Evolutionary conservation across 768 basidiomycete species (phyloP).

Genomic region (Hygrophoropsis aurantiaca): DNA sequence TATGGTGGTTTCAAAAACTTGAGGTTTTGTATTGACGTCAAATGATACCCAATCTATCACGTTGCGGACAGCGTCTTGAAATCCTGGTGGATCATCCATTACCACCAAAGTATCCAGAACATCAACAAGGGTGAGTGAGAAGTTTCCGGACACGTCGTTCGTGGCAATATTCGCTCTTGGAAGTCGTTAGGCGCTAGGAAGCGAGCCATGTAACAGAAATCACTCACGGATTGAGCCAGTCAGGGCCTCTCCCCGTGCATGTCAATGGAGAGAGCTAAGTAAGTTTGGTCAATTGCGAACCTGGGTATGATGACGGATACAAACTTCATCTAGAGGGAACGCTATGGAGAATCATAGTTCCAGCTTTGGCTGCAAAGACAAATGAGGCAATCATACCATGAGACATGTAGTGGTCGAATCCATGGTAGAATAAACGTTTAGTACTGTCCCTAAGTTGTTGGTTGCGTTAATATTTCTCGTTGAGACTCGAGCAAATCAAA

Average conservation of each 20-base stretch:
- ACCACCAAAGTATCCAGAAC: conserved; percentile 89
- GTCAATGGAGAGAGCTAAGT: conserved; percentile 81
- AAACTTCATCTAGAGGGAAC: conserved; percentile 85
- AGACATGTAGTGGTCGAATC: conserved; percentile 85
- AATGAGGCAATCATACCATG: conserved; percentile 51
- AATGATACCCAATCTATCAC: conserved; percentile 85
- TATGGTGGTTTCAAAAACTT: conserved; percentile 97
- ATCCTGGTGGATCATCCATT: conserved; percentile 74
- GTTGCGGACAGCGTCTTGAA: conserved; percentile 81
- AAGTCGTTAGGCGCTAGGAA: conserved; percentile 10
- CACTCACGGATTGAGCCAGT: conserved; percentile 79
- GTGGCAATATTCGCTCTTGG: conserved; percentile 66
- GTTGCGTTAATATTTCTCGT: neutral
- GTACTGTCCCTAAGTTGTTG: conserved; percentile 55
- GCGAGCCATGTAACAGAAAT: conserved; percentile 5
- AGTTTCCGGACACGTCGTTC: conserved; percentile 96
- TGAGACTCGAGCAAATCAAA: neutral
- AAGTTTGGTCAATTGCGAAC: conserved; percentile 12
- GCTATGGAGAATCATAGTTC: conserved; percentile 43
- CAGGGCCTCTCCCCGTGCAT: conserved; percentile 85
- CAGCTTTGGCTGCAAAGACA: conserved; percentile 8
- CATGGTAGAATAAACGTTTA: conserved; percentile 86
- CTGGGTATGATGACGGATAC: conserved; percentile 5
- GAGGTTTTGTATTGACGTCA: conserved; percentile 93
- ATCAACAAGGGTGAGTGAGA: conserved; percentile 80